A percentile compares a stretch with the other conserved stretches of the same genome.
Evolutionary conservation across 2,329 filamentous ascomycete genomes (phyloP).

Genomic region (Apiospora saccharicola): DNA sequence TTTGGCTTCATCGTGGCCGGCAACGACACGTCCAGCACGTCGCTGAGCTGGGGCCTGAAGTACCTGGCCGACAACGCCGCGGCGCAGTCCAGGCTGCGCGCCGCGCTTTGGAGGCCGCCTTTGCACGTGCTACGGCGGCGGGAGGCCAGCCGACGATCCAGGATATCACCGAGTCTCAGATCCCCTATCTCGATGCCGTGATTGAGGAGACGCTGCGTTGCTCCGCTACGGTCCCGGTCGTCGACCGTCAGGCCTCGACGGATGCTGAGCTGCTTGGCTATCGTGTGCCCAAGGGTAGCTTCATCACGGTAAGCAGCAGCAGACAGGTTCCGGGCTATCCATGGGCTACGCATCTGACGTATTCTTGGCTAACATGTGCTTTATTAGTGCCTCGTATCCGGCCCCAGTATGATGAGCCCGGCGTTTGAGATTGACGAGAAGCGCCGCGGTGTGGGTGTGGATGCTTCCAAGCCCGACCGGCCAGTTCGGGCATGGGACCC

Average conservation of each 20-base stretch:
- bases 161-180: slow-evolving; percentile 28
- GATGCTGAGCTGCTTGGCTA: slow-evolving; percentile 45
- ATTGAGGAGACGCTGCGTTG: slow-evolving; percentile 31
- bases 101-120: slow-evolving; percentile 4
- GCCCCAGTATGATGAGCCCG: no score
- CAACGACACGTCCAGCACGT: slow-evolving; percentile 15
- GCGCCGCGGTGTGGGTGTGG: no score
- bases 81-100: slow-evolving; percentile 24
- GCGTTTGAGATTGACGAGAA: no score
- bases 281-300: slow-evolving; percentile 47
- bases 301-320: slow-evolving; percentile 47
- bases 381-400: no score
- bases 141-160: slow-evolving; percentile 24
- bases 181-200: slow-evolving; percentile 33
- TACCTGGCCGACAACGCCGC: no score
- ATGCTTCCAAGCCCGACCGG: no score
- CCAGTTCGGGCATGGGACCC: slow-evolving; percentile 52
- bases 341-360: no score
- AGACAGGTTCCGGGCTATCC: no score
- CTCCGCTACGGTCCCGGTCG: slow-evolving; percentile 21
- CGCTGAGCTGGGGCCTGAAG: no score
- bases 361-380: no score
- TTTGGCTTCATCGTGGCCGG: slow-evolving; percentile 22
- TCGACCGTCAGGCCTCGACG: slow-evolving; percentile 25
- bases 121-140: slow-evolving; percentile 20